Base-by-base conservation (phyloP, 768 basidiomycete species). In the Pleurotus ostreatus region DNA sequence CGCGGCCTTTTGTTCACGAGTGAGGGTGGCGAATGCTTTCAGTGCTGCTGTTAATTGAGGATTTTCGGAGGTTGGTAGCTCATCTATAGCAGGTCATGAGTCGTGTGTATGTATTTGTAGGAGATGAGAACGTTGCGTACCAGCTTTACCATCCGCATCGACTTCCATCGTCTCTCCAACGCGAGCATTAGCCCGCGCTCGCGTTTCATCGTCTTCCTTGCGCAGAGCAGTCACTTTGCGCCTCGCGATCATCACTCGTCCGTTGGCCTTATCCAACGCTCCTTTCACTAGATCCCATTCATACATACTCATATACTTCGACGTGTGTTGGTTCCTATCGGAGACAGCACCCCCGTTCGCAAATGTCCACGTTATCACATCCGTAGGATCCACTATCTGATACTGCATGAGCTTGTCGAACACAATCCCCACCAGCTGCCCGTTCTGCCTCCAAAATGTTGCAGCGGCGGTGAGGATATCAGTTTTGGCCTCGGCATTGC, bases 381-480 rank as follows among this genome's bases (percentile, higher is more conserved):
- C 95, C 13, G 85, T 84, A 0, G 95, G 93, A 63, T 98, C 94
- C 40, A 98, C 88, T 56, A 98, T 91, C 67, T 97, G 94, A 71
- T 99, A 99, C 67, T 98, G 96, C 85, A 98, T 90, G 54, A 98
- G 75, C 73, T 99, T 99, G 77, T 98, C 97, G 59, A 96, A 88
- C 6, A 98, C 94, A 65, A 99, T 94, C 13, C 80, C 79, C 46
- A 94, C 77, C 85, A 94, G 92, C 63, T 98, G 94, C 26, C 81
- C 76, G 65, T 89, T 93, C 62, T 84, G 71, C 60, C 79, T 79
- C 95, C 95, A 99, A 73, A 95, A 98, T 3, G 76, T 69, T 0
- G 84, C 82, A 0, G 88, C 83, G 2, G 86, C 81, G 12, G 77
- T 76, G 12, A 98, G 78, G 59, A 98, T 82, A 61, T 91, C 82